These are phyloP conservation scores for Podaxis carcinomalis DNA, from an alignment of 768 basidiomycete genomes.

Conservation along the genomic window DNA sequence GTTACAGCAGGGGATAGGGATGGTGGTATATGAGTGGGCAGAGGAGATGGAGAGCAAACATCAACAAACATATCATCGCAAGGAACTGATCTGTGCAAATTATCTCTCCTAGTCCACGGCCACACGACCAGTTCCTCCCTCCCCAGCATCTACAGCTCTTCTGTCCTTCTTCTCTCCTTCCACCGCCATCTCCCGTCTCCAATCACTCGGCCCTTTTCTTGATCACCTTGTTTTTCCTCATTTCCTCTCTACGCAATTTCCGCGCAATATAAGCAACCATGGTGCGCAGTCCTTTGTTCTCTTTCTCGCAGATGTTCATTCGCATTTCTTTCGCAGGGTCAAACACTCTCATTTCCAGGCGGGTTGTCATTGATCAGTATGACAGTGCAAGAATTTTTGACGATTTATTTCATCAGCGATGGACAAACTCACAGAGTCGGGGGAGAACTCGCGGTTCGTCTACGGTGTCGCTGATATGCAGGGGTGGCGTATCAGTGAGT, in stretches of 20 bases:
- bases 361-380: conserved; percentile 20
- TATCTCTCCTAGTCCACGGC: conserved; percentile 15
- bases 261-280: conserved; percentile 18
- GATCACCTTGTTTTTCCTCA: conserved; percentile 2
- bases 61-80: conserved; percentile 20
- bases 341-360: conserved; percentile 84
- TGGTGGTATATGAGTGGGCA: not conserved
- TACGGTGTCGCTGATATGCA: conserved; percentile 96
- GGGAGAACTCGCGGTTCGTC: conserved; percentile 62
- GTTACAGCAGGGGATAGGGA: not conserved
- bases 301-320: conserved; percentile 13
- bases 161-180: conserved; percentile 11
- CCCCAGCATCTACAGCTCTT: conserved; percentile 21
- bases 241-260: not conserved
- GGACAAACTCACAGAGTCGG: conserved; percentile 73
- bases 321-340: conserved; percentile 50
- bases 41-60: conserved; percentile 19
- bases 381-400: conserved; percentile 10
- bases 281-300: conserved; percentile 24
- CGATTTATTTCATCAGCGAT: conserved; percentile 48
- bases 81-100: conserved; percentile 11
- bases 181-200: conserved; percentile 8
- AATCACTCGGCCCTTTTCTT: conserved; percentile 5
- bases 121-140: conserved; percentile 33
- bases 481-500: conserved; percentile 97